Base-by-base conservation (phyloP, 2,329 filamentous ascomycete genomes). In the Phaeosphaeria sp. region DNA sequence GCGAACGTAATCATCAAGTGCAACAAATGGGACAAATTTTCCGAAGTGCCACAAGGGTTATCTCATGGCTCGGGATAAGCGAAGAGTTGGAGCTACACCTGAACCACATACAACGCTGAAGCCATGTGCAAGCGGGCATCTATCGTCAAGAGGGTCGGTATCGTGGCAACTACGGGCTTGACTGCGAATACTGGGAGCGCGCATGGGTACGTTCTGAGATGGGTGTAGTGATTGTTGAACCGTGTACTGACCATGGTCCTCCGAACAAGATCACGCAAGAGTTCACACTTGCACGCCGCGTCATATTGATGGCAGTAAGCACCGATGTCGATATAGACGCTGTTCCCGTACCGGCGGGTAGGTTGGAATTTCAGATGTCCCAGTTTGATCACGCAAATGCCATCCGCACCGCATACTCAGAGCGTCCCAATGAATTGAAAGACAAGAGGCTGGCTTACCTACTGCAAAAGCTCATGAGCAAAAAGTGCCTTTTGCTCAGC, bases 1-100 rank as follows among this genome's bases (percentile, higher is more conserved):
- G 46, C 20, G 66, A 71, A 47, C 59, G 59, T 21, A 63, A 56
- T n/a, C 56, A 63, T 17, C 65, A 68, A 45, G 66, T 71, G 11
- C 43, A 57, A 22, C 61, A 68, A 20, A 69, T 69, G 59, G 22
- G 45, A 2, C 45, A 30, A 3, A 30, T 48, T 7, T 48, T 15
- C 24, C 25, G 22, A 22, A 27, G 18, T 17, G 45, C 45, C 6
- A 9, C 8, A 6, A 48, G 18, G 24, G 45, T 48, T 7, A 30
- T 48, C 1, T 48, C 45, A 11, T 48, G 45, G 45, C 17, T 48
- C 17, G 45, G 24, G 4, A 7, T 17, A 17, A 30, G 24, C 18
- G 17, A 30, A 17, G 24, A 15, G 8, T 27, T 48, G 17, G 22
- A 27, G 18, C 8, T 17, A 5, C 27, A 27, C 45, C 18, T 48